Evolutionary conservation across 2,329 filamentous ascomycete genomes (phyloP).

Genomic region (Domatiomyces catenatus): DNA sequence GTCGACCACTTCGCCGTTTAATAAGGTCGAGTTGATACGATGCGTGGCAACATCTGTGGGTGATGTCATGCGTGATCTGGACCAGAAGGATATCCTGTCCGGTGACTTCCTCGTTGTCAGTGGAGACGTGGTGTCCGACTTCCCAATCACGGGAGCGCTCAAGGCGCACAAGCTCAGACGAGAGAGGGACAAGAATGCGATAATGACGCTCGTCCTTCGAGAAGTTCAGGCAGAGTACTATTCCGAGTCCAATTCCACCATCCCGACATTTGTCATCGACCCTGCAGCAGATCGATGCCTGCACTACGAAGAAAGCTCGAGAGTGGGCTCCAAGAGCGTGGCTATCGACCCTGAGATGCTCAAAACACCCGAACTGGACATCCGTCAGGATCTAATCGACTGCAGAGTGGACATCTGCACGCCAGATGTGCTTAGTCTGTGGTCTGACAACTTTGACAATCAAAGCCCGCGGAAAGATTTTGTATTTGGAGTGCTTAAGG

Average conservation of each 20-base stretch:
- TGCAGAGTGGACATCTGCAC: slow-evolving; percentile 96
- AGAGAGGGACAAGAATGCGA: slow-evolving; percentile 75
- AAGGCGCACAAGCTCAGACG: slow-evolving; percentile 66
- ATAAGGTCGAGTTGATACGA: slow-evolving; percentile 66
- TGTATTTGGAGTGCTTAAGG: slow-evolving; percentile 80
- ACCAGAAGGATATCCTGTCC: slow-evolving; percentile 67
- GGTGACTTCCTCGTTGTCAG: slow-evolving; percentile 88
- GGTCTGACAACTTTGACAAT: slow-evolving; percentile 97
- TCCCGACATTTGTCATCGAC: slow-evolving; percentile 76
- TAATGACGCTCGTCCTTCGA: slow-evolving; percentile 90
- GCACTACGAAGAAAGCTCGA: slow-evolving; percentile 77
- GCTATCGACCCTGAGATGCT: slow-evolving; percentile 68
- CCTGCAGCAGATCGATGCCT: slow-evolving; percentile 64
- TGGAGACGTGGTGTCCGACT: slow-evolving; percentile 80
- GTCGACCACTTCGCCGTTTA: slow-evolving; percentile 61
- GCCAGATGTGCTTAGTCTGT: slow-evolving; percentile 81
- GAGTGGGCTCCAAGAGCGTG: slow-evolving; percentile 24
- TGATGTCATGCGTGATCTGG: slow-evolving; percentile 86
- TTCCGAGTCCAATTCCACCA: slow-evolving; percentile 59
- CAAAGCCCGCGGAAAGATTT: slow-evolving; percentile 80
- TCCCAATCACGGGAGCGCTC: slow-evolving; percentile 66
- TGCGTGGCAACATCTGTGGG: slow-evolving; percentile 77
- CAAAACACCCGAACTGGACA: slow-evolving; percentile 59
- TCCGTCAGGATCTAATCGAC: slow-evolving; percentile 79
- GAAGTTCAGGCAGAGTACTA: slow-evolving; percentile 61